A percentile compares a stretch with the other conserved stretches of the same genome.
These are phyloP conservation scores for Podila horticola DNA, from an alignment of 192 early-diverging fungal species.

Conservation along the genomic window DNA sequence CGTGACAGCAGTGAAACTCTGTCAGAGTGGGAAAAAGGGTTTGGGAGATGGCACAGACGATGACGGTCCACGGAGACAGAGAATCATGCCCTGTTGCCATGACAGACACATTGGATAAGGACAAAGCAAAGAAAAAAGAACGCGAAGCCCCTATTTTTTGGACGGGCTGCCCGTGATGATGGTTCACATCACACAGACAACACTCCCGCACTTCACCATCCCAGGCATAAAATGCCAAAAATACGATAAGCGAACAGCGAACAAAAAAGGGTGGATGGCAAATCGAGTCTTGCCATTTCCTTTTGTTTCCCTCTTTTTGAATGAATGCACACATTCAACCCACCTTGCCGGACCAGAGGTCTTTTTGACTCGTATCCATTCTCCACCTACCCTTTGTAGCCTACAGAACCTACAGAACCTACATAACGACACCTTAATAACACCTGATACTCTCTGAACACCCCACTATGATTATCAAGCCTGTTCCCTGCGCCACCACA, in stretches of 20 bases:
- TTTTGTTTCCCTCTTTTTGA: no score
- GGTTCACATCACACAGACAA: not conserved
- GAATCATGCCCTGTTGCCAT: not conserved
- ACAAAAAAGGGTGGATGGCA: no score
- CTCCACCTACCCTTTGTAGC: no score
- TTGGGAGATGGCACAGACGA: no score
- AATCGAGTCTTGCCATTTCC: no score
- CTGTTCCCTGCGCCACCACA: constrained; percentile 19
- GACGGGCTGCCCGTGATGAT: not conserved
- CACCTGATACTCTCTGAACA: not conserved
- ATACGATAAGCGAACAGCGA: not conserved
- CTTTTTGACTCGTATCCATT: no score
- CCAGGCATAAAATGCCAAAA: not conserved
- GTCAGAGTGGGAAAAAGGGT: no score
- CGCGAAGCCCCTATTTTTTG: constrained; percentile 1
- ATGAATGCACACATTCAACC: no score
- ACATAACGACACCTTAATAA: not conserved
- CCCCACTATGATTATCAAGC: constrained; percentile 43
- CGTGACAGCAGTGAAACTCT: no score
- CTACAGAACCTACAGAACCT: no score
- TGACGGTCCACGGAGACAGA: no score
- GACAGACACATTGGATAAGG: not conserved
- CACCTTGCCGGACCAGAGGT: no score
- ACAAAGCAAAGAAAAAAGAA: not conserved
- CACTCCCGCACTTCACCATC: not conserved